Base-by-base conservation (phyloP, 1,139 yeast genomes). In the Debaryomyces sp. region DNA sequence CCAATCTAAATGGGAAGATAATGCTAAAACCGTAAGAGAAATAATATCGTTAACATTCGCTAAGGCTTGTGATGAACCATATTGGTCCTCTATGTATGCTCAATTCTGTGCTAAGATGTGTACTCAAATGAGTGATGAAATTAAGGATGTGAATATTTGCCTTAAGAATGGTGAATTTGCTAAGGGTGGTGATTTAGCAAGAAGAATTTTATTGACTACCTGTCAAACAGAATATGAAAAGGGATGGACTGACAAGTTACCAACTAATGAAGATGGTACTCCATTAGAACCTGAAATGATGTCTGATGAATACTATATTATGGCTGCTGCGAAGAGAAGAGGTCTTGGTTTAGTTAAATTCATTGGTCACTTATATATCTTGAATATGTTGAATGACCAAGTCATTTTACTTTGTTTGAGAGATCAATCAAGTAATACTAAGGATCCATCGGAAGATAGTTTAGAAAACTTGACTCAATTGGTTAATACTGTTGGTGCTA, bases 81-180 rank as follows among this genome's bases (percentile, higher is more conserved):
- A 91, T 69, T 94, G 98, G 98, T 90, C 97, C 35, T 83, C 87
- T 47, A 90, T 95, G 92, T 94, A 94, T 67, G 99, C 99, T n/a
- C 87, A 87, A 62, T 87, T 94, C 77, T 91, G 97, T 74, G 87
- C 88, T 56, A 87, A 87, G 68, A 80, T 92, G 77, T 85, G 89
- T 61, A 82, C 84, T 53, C 78, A 76, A 41, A 80, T 90, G 50
- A 80, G 85, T 44, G 81, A 81, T 34, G 94, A 86, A 47, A 83
- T 92, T 55, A 75, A 75, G 50, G 95, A 89, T 60, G 81, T 75
- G 43, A 75, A 75, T 48, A 69, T 75, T 46, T 70, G 71, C 45
- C 80, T 78, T 53, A 77, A 74, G 59, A 76, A 75, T 43, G 89
- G 87, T 43, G 75, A 80, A 48, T 77, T 76, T 48, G 75, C 79